Conservation (phyloP, 768 basidiomycete genomes). For the Termitomyces sp. region DNA sequence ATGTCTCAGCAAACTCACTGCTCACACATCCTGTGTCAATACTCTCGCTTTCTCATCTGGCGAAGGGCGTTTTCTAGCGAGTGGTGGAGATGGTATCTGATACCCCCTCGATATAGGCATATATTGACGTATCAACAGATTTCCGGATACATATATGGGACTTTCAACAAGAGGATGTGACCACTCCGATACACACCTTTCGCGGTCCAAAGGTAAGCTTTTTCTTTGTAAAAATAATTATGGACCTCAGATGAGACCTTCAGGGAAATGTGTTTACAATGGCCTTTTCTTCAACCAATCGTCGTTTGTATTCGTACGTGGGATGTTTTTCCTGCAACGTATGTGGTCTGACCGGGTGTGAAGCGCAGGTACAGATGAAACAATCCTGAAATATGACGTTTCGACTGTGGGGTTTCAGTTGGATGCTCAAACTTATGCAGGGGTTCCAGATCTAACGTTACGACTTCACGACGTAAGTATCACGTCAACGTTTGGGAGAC, state of each 20-base stretch:
- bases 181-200: conserved; percentile 33
- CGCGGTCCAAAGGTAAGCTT: conserved; percentile 39
- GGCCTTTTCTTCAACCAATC: conserved; percentile 57
- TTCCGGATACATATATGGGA: conserved; percentile 56
- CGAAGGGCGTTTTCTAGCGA: conserved; percentile 57
- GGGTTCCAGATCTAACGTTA: conserved; percentile 18
- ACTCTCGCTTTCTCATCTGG: conserved; percentile 54
- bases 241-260: not conserved
- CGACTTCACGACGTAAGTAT: conserved; percentile 22
- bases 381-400: conserved; percentile 49
- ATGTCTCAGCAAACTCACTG: conserved; percentile 26
- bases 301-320: conserved; percentile 10
- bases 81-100: conserved; percentile 61
- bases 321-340: conserved; percentile 2
- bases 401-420: conserved; percentile 26
- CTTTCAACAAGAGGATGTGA: conserved; percentile 53
- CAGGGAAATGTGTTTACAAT: conserved; percentile 70
- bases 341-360: conserved; percentile 1
- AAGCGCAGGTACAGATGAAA: conserved; percentile 52
- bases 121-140: conserved; percentile 30
- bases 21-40: conserved; percentile 62
- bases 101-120: not conserved
- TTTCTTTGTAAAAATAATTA: not conserved
- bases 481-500: not conserved
- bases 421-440: conserved; percentile 5